Conservation (phyloP, 2,329 filamentous ascomycete genomes). For the Arthrocladium fulminans region DNA sequence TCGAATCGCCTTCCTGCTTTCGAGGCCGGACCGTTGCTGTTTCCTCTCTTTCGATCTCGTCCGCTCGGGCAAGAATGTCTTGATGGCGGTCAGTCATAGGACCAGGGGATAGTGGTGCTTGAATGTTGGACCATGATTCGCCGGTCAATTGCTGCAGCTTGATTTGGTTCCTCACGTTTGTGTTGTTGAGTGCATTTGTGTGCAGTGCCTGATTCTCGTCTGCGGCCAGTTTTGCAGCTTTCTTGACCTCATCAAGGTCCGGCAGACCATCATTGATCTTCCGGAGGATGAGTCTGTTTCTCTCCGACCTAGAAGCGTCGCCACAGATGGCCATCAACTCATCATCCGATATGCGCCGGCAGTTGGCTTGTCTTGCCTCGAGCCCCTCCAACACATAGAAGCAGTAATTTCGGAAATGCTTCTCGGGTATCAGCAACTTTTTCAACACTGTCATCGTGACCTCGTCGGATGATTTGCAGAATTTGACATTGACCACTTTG, state of each 20-base stretch:
- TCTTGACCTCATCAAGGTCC: conserved; percentile 73
- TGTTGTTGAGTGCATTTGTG: conserved; percentile 48
- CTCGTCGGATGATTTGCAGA: conserved; percentile 84
- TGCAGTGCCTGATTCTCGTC: conserved; percentile 75
- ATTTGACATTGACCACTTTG: conserved; percentile 87
- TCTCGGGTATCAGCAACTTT: conserved; percentile 80
- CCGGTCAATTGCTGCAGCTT: conserved; percentile 87
- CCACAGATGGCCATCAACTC: conserved; percentile 89
- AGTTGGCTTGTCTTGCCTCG: conserved; percentile 72
- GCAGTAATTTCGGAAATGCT: conserved; percentile 90
- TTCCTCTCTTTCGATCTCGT: conserved; percentile 40
- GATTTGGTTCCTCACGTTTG: conserved; percentile 68
- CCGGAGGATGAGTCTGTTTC: conserved; percentile 80
- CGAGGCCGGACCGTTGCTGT: conserved; percentile 19
- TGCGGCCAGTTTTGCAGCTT: conserved; percentile 78
- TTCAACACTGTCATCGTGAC: conserved; percentile 81
- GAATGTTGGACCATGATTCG: conserved; percentile 75
- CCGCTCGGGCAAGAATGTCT: conserved; percentile 30
- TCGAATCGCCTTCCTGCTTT: conserved; percentile 27
- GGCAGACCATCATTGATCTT: conserved; percentile 91
- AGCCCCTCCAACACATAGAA: conserved; percentile 87
- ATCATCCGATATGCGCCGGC: conserved; percentile 71
- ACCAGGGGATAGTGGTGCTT: conserved; percentile 75
- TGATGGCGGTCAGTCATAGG: conserved; percentile 31
- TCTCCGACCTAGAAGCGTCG: conserved; percentile 72